Base-by-base conservation (phyloP, 1,284 basidiomycete species). In the Tetrapyrgos nigripes region DNA sequence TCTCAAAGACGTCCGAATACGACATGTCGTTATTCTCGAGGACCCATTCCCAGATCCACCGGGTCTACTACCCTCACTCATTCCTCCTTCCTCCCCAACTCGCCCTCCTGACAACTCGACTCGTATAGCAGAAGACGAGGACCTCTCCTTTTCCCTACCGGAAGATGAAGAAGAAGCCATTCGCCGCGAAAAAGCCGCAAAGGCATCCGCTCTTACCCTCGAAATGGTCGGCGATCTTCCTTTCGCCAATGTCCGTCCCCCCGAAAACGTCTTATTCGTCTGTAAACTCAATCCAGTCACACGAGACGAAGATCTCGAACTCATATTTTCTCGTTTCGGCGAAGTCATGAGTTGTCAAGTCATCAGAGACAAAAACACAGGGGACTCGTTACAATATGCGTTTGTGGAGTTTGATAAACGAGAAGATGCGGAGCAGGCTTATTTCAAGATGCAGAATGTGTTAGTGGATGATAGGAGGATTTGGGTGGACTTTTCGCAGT, bases 381-480 rank as follows among this genome's bases (percentile, higher is more conserved):
- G 97, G 1, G 97, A 99, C 74, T 94, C 92, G 44, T 76, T 99
- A 60, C 97, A 99, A 73, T 99, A 99, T 72, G 97, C 97, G 1
- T 99, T 99, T 70, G 96, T 99, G 68, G 97, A 99, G 76, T 99
- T 98, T 76, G 96, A 97, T 72, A 91, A 92, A 72, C 80, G 89
- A 49, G 93, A 95, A 59, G 90, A 95, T 44, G 96, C 97, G 1
- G 97, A 99, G 72, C 89, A 95, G 84, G 97, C 95, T 14, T 99
- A 99, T 75, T 96, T 98, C 80, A 99, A 98, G 76, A 99, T 99
- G 97, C 97, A 99, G 74, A 98, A 98, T 69, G 97, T 99, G 0
- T 80, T 99, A 8, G 93, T 99, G n/a, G 97, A 99, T 72, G 97
- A 99, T 74, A 86, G 96, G 17, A 86, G 97, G 21, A 99, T 99